phyloP scores from a whole-genome alignment of 345 rosid genomes.

The Citrus trifoliata region DNA sequence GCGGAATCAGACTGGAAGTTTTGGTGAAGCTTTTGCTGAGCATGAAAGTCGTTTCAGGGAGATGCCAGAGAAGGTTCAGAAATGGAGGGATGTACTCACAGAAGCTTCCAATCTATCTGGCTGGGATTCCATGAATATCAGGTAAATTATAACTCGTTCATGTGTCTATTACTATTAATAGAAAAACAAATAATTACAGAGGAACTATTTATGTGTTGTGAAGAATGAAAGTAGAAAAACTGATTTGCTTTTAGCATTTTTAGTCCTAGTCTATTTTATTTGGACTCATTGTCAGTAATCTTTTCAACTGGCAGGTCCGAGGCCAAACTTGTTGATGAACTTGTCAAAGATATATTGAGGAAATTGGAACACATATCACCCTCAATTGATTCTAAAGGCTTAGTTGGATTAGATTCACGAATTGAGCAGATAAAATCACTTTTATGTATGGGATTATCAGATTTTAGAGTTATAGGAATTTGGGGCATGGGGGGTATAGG shows the following conservation, averaged over 20 bases:
- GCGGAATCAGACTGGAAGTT: not conserved
- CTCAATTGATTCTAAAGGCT: not conserved
- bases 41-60: not conserved
- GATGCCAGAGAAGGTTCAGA: not conserved
- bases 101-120: not conserved
- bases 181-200: not conserved
- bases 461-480: not conserved
- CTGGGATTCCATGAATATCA: not conserved
- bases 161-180: not conserved
- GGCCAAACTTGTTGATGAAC: not conserved
- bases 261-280: not conserved
- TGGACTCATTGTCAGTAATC: not conserved
- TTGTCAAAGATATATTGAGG: slow-evolving; percentile 1
- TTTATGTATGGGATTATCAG: not conserved
- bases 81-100: not conserved
- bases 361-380: not conserved
- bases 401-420: not conserved
- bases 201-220: not conserved
- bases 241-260: not conserved
- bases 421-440: not conserved
- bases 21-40: not conserved
- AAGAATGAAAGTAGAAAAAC: not conserved
- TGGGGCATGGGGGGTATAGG: slow-evolving; percentile 1
- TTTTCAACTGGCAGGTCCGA: not conserved
- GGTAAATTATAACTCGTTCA: not conserved